These are phyloP conservation scores for Elsinoe australis DNA, from an alignment of 2,329 filamentous ascomycete species.

Conservation along the genomic window DNA sequence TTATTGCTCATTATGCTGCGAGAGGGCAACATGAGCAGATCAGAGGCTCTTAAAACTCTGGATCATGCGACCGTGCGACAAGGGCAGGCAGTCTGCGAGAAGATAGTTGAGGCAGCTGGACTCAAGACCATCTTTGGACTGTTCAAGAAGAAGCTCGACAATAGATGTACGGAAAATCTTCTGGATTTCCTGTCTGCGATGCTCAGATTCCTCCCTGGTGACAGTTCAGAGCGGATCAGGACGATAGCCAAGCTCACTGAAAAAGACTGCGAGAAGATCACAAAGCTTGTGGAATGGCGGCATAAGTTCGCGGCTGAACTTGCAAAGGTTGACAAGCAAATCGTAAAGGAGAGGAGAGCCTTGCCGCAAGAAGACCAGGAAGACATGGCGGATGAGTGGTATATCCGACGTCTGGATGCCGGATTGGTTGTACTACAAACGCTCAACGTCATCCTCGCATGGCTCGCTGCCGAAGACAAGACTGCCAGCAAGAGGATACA, in stretches of 20 bases:
- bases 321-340: slow-evolving; percentile 53
- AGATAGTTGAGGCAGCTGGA: slow-evolving; percentile 72
- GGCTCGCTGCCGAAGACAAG: slow-evolving; percentile 82
- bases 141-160: slow-evolving; percentile 74
- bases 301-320: slow-evolving; percentile 61
- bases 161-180: slow-evolving; percentile 65
- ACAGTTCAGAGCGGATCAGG: slow-evolving; percentile 71
- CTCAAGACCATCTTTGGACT: slow-evolving; percentile 77
- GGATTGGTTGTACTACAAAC: slow-evolving; percentile 78
- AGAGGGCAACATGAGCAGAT: slow-evolving; percentile 78
- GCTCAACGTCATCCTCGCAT: slow-evolving; percentile 77
- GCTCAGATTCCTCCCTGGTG: slow-evolving; percentile 68
- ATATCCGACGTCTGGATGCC: slow-evolving; percentile 69
- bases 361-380: slow-evolving; percentile 53
- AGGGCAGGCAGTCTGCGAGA: slow-evolving; percentile 58
- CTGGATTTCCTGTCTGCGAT: slow-evolving; percentile 78
- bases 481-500: slow-evolving; percentile 61
- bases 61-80: slow-evolving; percentile 68
- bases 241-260: slow-evolving; percentile 91
- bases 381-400: slow-evolving; percentile 60
- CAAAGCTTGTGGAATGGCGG: slow-evolving; percentile 62
- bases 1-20: slow-evolving; percentile 85
- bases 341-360: slow-evolving; percentile 50
- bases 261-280: slow-evolving; percentile 81
- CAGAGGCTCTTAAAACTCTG: slow-evolving; percentile 68